Evolutionary conservation across 2,329 filamentous ascomycete genomes (phyloP), one percentile per base, ranked within the genome.

Genomic region (Neofusicoccum sp.): DNA sequence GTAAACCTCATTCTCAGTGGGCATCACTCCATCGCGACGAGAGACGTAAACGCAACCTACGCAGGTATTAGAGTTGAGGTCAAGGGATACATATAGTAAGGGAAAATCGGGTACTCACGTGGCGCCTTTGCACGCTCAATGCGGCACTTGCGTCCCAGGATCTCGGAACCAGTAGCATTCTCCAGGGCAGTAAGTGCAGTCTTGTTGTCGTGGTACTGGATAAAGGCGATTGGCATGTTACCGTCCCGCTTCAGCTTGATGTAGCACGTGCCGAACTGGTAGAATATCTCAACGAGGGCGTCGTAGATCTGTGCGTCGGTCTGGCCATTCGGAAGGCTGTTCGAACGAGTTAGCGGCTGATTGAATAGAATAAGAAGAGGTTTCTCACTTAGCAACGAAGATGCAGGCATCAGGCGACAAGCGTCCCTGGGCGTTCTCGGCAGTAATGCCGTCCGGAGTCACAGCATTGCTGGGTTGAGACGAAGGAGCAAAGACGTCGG

Each of bases 361-460:
- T 2, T 33, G 6, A 58, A n/a, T 16, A n/a, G 2, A n/a, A 33
- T 1, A 12, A 8, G 7, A 4, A 12, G 14, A 5, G 22, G 47
- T n/a, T n/a, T 34, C 61, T 43, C n/a, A 63, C 61, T 48, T 63
- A n/a, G 61, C 61, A 2, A 63, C 61, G 36, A 63, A 63, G 8
- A 63, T 33, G 61, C 61, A 63, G 3, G 44, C 44, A 1, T 63
- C 52, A 3, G 61, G 61, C 29, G 56, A 29, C 3, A 43, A 36
- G 28, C 31, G 33, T 8, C 52, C 43, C 43, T 63, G 61, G 11
- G 61, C 61, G 16, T 63, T 63, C 7, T 50, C 45, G 31, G 44
- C 50, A 16, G 54, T 50, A 4, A 63, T 50, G 3, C 16, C 33
- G 28, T 54, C 48, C 5, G 45, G 12, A 33, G 45, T 33, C 11